Evolutionary conservation across 495 filamentous ascomycete species (phyloP).

Genomic region (Penicillium crystallinum): DNA sequence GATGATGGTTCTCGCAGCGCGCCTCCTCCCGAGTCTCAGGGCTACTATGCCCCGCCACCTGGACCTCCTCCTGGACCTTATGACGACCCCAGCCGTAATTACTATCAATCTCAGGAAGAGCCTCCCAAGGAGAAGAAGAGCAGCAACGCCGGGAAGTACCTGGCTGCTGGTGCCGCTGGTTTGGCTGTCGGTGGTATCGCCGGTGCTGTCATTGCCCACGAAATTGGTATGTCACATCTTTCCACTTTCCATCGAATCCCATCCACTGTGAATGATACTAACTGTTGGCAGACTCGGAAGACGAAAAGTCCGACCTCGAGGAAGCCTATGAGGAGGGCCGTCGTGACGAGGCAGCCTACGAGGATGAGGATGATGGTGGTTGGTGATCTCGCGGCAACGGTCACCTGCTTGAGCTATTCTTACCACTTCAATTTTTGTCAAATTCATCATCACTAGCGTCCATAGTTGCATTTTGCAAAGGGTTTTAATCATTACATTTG

Average conservation of each 20-base stretch:
- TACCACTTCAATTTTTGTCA: not conserved
- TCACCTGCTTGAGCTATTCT: not conserved
- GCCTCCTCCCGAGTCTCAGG: constrained; percentile 16
- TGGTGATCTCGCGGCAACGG: not conserved
- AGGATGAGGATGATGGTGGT: constrained; percentile 11
- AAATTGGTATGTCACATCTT: constrained; percentile 38
- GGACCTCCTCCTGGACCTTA: constrained; percentile 15
- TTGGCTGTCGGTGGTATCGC: constrained; percentile 52
- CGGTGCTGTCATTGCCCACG: constrained; percentile 52
- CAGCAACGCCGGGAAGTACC: constrained; percentile 33
- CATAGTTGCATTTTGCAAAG: not conserved
- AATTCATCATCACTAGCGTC: not conserved
- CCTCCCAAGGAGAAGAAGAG: constrained; percentile 42
- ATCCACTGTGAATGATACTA: not conserved
- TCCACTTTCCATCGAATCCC: not conserved
- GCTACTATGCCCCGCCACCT: constrained; percentile 22
- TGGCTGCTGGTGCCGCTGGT: constrained; percentile 49
- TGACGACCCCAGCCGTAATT: constrained; percentile 7
- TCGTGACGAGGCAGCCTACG: constrained; percentile 16
- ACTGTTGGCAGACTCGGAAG: constrained; percentile 12
- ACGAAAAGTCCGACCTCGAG: constrained; percentile 7
- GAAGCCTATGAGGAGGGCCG: constrained; percentile 21
- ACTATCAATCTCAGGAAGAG: constrained; percentile 15
- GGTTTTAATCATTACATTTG: not conserved
- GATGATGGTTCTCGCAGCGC: constrained; percentile 21